These are phyloP conservation scores for Sporobolus alterniflorus DNA, from an alignment of 202 grass and related monocot species.

Conservation along the genomic window DNA sequence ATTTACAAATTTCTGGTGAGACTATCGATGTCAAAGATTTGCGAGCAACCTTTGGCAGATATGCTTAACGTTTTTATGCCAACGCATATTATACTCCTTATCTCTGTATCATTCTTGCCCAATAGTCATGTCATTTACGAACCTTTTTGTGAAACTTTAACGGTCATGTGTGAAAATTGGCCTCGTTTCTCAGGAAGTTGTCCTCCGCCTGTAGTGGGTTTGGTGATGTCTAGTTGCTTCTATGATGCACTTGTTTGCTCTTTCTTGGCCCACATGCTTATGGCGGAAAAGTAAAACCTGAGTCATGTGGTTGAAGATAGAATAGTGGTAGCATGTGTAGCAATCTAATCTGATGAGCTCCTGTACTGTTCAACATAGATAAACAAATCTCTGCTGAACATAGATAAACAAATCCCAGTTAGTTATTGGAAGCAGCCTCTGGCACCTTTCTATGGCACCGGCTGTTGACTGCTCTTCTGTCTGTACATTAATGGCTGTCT, in stretches of 20 bases:
- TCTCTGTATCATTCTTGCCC: slow-evolving; percentile 6
- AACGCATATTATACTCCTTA: not conserved
- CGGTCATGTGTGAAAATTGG: not conserved
- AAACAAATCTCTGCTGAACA: slow-evolving; percentile 38
- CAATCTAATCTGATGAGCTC: slow-evolving; percentile 31
- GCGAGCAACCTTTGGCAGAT: not conserved
- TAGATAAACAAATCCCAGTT: slow-evolving; percentile 39
- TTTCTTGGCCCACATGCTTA: slow-evolving; percentile 28
- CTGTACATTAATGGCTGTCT: slow-evolving; percentile 48
- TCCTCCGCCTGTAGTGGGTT: slow-evolving; percentile 12
- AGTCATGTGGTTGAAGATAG: slow-evolving; percentile 35
- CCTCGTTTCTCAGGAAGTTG: slow-evolving; percentile 25
- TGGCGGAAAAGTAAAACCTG: slow-evolving; percentile 43
- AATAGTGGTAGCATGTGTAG: not conserved
- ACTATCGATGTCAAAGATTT: slow-evolving; percentile 22
- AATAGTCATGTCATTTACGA: not conserved
- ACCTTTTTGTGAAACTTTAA: slow-evolving; percentile 16
- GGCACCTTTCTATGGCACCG: slow-evolving; percentile 39
- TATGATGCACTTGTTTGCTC: slow-evolving; percentile 6
- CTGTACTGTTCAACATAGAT: slow-evolving; percentile 15
- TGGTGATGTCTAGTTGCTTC: slow-evolving; percentile 15
- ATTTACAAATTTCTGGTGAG: slow-evolving; percentile 25
- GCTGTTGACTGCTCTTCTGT: slow-evolving; percentile 59
- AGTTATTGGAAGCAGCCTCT: slow-evolving; percentile 45
- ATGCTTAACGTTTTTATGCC: slow-evolving; percentile 6